These are phyloP conservation scores for Nannochloropsis gaditana DNA, from an alignment of 108 stramenopile species.

Conservation along the genomic window DNA sequence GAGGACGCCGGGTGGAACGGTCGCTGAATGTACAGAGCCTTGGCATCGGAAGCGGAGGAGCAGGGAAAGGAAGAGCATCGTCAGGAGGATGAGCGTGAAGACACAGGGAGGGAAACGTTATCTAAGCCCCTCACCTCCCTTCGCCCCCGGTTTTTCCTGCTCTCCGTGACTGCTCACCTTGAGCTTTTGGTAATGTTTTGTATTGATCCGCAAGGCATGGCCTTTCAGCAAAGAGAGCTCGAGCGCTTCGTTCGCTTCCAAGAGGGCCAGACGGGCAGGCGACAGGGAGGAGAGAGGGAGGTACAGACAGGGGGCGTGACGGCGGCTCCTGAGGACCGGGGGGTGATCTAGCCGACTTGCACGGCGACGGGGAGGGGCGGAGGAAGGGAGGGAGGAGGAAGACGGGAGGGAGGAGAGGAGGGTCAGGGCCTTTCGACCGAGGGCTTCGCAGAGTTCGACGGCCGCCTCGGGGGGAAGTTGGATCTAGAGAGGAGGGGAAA, in stretches of 20 bases:
- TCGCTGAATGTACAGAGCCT: too few species aligned
- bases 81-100: neutral
- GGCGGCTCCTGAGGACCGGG: neutral
- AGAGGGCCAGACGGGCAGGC: neutral
- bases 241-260: neutral
- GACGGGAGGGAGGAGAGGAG: neutral
- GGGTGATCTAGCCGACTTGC: neutral
- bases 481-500: neutral
- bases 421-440: neutral
- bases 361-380: neutral
- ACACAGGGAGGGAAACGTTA: neutral
- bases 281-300: neutral
- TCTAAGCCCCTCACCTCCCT: neutral
- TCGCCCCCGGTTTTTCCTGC: neutral
- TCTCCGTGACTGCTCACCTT: neutral
- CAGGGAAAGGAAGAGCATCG: neutral
- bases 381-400: neutral
- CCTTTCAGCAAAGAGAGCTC: neutral
- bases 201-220: neutral
- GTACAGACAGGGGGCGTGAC: conserved; percentile 11
- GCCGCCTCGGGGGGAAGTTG: neutral
- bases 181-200: neutral
- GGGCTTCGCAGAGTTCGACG: conserved; percentile 15
- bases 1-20: too few species aligned
- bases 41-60: neutral